Evolutionary conservation across 345 rosid genomes (phyloP), one percentile per base, ranked within the genome.

Genomic region (Erysimum cheiranthoides): DNA sequence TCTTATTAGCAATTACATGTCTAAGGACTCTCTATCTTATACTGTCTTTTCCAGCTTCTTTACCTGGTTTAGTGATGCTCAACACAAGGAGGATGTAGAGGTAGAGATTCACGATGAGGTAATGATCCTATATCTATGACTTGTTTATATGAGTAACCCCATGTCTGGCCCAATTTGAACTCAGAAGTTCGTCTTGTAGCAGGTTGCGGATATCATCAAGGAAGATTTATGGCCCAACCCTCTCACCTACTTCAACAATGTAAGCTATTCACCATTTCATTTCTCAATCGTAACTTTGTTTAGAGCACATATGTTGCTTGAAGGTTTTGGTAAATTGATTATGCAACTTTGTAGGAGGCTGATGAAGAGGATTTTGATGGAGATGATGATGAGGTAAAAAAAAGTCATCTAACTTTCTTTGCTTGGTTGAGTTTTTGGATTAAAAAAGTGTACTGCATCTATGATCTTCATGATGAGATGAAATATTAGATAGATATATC

Each of bases 221-320:
- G 98, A 90, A 81, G 97, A 94, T 63, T 75, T 94, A 50, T 94
- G 98, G 98, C 89, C 96, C 58, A 92, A 92, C 88, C 97, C 98
- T 71, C 89, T 92, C 62, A 82, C 85, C 52, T 92, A 86, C 73
- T 94, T 94, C 62, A 90, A 85, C 85, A 89, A 79, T 84, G 97
- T 94, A 85, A 82, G 43, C 53, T 74, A 47, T 25, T 69, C 28
- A 36, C 21, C 65, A 5, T 39, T 60, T 49, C 61, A 12, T 52
- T 71, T 64, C n/a, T 45, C 47, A 13, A 1, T 42, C 21, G 39
- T 17, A 43, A 27, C 25, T 21, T 38, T n/a, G 25, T 61, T 52
- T 73, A 18, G 63, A 49, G 61, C 35, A n/a, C 30, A 62, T 31
- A 60, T 60, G 47, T 66, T 18, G 6, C 40, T 35, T 39, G 31